Evolutionary conservation across 202 grass and related monocot species (phyloP).

Genomic region (Musa balbisiana): DNA sequence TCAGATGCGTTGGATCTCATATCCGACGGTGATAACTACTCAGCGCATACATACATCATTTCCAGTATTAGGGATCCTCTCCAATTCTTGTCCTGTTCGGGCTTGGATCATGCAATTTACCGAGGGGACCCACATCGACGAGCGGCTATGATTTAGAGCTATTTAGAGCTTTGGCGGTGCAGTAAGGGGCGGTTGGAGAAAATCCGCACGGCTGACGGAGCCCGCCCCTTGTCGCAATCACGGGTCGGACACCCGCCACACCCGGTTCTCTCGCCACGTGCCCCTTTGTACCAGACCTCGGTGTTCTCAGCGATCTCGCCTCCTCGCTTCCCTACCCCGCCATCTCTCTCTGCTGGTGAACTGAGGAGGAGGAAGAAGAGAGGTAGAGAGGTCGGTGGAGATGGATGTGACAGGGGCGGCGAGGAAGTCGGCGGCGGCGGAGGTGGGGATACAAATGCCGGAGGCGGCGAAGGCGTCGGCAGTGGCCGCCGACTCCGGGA

Average conservation of each 20-base stretch:
- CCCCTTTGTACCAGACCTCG: neutral
- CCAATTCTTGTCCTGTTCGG: no score
- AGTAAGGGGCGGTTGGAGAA: no score
- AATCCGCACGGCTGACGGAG: no score
- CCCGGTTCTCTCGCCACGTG: neutral
- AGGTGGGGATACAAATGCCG: slow-evolving; percentile 50
- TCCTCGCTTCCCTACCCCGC: neutral
- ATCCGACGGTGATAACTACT: no score
- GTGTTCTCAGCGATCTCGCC: neutral
- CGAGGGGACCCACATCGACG: no score
- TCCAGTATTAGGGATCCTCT: no score
- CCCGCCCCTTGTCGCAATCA: neutral
- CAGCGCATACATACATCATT: no score
- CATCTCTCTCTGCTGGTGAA: neutral
- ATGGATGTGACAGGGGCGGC: slow-evolving; percentile 32
- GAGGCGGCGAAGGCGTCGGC: slow-evolving; percentile 14
- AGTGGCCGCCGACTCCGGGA: slow-evolving; percentile 18
- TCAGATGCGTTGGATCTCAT: no score
- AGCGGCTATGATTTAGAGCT: no score
- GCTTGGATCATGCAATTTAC: no score
- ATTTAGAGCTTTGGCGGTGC: no score
- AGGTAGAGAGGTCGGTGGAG: neutral
- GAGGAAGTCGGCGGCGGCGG: slow-evolving; percentile 24
- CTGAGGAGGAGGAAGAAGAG: no score
- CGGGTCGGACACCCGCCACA: neutral